Evolutionary conservation across 768 basidiomycete species (phyloP).

Genomic region (Tylopilus plumbeoviolaceoides): DNA sequence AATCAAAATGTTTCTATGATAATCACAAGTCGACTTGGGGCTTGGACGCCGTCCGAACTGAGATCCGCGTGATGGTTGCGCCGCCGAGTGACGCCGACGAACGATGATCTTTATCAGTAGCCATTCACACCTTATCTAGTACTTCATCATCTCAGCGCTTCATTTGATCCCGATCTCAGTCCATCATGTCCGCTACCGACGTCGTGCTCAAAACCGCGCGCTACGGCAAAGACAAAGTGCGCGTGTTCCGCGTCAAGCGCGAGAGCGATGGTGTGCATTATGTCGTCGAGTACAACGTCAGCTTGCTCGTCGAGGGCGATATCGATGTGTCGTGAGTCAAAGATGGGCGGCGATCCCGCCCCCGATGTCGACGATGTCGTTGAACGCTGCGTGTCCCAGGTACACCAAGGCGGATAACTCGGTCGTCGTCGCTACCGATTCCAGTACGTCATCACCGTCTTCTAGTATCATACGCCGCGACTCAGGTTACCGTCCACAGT

Average conservation of each 20-base stretch:
- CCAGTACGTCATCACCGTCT: constrained; percentile 47
- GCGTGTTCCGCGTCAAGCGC: constrained; percentile 82
- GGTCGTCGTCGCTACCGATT: constrained; percentile 88
- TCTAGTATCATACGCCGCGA: neutral
- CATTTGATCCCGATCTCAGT: neutral
- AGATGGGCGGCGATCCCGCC: neutral
- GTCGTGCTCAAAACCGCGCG: constrained; percentile 46
- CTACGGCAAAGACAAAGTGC: constrained; percentile 87
- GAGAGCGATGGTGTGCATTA: constrained; percentile 56
- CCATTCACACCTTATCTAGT: neutral
- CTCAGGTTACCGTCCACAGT: constrained; percentile 32
- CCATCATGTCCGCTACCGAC: constrained; percentile 21
- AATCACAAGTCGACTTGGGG: no score
- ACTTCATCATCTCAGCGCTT: neutral
- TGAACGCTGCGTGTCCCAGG: constrained; percentile 33
- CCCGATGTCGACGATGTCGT: neutral
- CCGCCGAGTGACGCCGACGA: neutral
- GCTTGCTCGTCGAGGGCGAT: constrained; percentile 76
- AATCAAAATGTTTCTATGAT: no score
- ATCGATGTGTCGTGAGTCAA: constrained; percentile 61
- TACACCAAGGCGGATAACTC: constrained; percentile 89
- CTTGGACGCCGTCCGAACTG: neutral
- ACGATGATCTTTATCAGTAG: neutral
- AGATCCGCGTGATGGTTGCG: neutral
- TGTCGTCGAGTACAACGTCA: constrained; percentile 82